Evolutionary conservation across 305 asterid genomes (phyloP), one percentile per base, ranked within the genome.

Genomic region (Fraxinus velutina): DNA sequence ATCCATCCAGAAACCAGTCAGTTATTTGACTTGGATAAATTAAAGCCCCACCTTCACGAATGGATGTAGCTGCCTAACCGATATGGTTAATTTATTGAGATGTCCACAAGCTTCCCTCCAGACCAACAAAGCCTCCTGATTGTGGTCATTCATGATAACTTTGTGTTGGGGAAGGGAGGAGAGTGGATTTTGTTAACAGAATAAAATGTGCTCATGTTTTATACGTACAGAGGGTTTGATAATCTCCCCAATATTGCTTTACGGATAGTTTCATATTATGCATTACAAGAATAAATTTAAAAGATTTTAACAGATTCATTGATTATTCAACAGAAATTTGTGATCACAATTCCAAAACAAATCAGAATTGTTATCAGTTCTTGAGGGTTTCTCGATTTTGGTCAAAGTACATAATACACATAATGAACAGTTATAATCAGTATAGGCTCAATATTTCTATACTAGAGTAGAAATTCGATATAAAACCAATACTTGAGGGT

Each of bases 291-390:
- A 66, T 73, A 50, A 73, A 60, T 12, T 66, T 6, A 29, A 47
- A 79, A 75, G 22, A 30, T 78, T 72, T 75, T 70, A 79, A 70
- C 55, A 50, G 73, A 83, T 80, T 64, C 55, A 33, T 30, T 15
- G 27, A 73, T 29, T 57, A 24, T 82, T 19, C 15, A 30, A 60
- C 34, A 79, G 72, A 70, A 76, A 71, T 17, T 55, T 82, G 60
- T 71, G 64, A 44, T 47, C 52, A 4, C 27, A 17, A 77, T 78
- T 52, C 50, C 22, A 77, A 73, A n/a, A 52, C 12, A 72, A 27
- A 76, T 66, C 19, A 27, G 24, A 71, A 60, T 36, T 13, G 8
- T 29, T 10, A 77, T 42, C 81, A 74, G 78, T 27, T 22, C 73
- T 68, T 74, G 55, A 50, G 60, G 79, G 47, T 78, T 78, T 75